Evolutionary conservation across 2,329 filamentous ascomycete species (phyloP), one percentile per base, ranked within the genome.

Genomic region (Paracoccidioides lutzii): DNA sequence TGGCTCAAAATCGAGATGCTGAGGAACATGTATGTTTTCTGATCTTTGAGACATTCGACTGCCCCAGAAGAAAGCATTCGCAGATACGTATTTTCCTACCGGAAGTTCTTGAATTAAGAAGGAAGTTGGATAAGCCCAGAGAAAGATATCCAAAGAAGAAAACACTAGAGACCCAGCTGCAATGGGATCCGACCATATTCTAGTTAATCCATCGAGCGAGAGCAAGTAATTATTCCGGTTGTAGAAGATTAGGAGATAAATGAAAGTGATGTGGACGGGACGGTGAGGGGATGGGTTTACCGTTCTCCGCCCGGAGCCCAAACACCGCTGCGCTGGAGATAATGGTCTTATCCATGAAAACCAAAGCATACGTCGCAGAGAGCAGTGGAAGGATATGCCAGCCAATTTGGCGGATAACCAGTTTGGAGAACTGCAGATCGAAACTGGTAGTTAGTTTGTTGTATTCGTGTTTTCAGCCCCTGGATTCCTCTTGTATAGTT

Each of bases 341-440:
- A 55, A 79, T 79, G 0, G 75, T 76, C 63, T 83, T 83, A 65
- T 83, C 81, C 72, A 83, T 80, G 56, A 82, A 82, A 61, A 81
- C 80, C 59, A 83, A 65, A 69, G 77, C 77, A 62, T 83, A 83
- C 0, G 77, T 81, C 44, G 77, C 60, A 58, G 82, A 81, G 8
- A 83, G 66, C 9, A 83, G 66, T 0, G 81, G 79, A 4, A 83
- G 75, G 8, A 83, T 67, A 10, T 69, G 69, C 59, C 67, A 68
- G 63, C 83, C 81, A 57, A 83, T 81, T 65, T 81, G 81, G 32
- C 73, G 69, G 52, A 82, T 57, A 3, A 81, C 73, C 6, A 64
- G 5, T n/a, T 42, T 35, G 0, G 38, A 41, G 37, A 52, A 30
- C 5, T 42, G 12, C 12, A 33, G 38, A n/a, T 52, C 38, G 28